phyloP scores from a whole-genome alignment of 2,329 filamentous ascomycete species.

The Plenodomus tracheiphilus region DNA sequence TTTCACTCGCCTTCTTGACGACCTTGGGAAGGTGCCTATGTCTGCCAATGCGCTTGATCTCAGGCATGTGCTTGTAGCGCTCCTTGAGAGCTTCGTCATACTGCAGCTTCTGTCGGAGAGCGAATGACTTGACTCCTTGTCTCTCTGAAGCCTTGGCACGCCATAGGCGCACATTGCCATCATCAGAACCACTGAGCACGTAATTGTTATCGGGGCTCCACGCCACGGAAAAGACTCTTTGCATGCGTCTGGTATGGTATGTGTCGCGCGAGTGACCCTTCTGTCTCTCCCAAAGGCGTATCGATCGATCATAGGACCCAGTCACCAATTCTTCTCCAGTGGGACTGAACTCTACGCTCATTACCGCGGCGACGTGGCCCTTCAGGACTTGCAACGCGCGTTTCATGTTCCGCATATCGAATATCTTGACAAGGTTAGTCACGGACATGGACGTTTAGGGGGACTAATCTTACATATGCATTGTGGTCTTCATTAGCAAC shows the following conservation, averaged over 20 bases:
- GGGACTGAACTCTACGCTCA: constrained; percentile 94
- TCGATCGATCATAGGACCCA: constrained; percentile 84
- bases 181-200: constrained; percentile 86
- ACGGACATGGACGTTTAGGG: not conserved
- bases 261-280: constrained; percentile 86
- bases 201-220: constrained; percentile 92
- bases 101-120: constrained; percentile 84
- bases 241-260: constrained; percentile 98
- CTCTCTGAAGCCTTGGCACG: constrained; percentile 81
- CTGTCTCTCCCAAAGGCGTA: constrained; percentile 81
- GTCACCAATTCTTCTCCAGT: constrained; percentile 93
- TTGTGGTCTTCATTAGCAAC: constrained; percentile 95
- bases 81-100: constrained; percentile 85
- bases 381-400: constrained; percentile 87
- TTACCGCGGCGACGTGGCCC: constrained; percentile 87
- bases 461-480: constrained; percentile 56
- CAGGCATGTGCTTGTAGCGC: constrained; percentile 92
- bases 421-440: constrained; percentile 55
- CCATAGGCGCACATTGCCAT: constrained; percentile 91
- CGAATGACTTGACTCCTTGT: constrained; percentile 81
- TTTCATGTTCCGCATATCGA: constrained; percentile 91
- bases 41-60: constrained; percentile 85
- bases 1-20: constrained; percentile 93
- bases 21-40: constrained; percentile 91
- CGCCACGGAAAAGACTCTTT: constrained; percentile 81